A percentile compares a stretch with the other conserved stretches of the same genome.
Evolutionary conservation across 306 rosid genomes (phyloP).

Genomic region (Hylodesmum podocarpum): DNA sequence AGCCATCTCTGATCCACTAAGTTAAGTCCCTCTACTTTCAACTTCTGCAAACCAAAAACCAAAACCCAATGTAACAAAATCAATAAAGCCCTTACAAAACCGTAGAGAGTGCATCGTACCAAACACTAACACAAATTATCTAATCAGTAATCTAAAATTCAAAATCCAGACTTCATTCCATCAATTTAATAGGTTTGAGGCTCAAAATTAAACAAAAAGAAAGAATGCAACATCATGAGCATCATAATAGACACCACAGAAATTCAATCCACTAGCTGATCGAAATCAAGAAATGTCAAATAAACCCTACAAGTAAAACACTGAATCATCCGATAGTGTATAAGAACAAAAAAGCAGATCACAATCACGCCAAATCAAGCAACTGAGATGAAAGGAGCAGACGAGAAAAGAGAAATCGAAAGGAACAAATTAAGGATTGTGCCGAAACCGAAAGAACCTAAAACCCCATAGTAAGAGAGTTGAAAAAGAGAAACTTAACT

Average conservation of each 20-base stretch:
- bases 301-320: conserved; percentile 7
- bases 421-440: neutral
- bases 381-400: neutral
- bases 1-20: conserved; percentile 55
- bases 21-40: conserved; percentile 26
- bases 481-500: neutral
- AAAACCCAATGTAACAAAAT: neutral
- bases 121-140: neutral
- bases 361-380: neutral
- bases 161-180: neutral
- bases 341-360: conserved; percentile 21
- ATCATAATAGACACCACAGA: neutral
- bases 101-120: neutral
- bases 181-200: neutral
- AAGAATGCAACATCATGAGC: neutral
- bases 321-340: neutral
- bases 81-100: neutral
- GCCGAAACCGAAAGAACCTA: conserved; percentile 25
- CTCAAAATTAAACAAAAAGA: neutral
- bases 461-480: conserved; percentile 6
- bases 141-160: neutral
- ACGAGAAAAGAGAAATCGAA: neutral
- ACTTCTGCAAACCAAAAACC: conserved; percentile 30
- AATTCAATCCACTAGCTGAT: neutral
- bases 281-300: neutral